Evolutionary conservation across 1,284 basidiomycete genomes (phyloP), one percentile per base, ranked within the genome.

Genomic region (Meripilus lineatus): DNA sequence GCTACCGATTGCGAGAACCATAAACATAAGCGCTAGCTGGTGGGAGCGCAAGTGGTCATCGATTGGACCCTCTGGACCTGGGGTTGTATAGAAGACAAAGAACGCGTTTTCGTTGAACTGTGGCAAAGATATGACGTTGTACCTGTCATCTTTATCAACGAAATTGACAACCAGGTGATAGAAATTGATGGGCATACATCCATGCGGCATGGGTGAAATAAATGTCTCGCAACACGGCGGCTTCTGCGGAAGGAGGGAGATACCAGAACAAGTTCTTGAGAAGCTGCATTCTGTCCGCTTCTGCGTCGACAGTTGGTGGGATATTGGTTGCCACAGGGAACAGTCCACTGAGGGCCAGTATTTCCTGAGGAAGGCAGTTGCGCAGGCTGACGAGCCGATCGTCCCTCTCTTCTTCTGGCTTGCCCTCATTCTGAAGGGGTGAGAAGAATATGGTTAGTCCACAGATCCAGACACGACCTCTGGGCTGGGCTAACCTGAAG

Each of bases 161-260:
- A n/a, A n/a, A n/a, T n/a, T n/a, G n/a, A n/a, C n/a, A n/a, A n/a
- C n/a, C n/a, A n/a, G n/a, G n/a, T n/a, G n/a, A n/a, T n/a, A n/a
- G n/a, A n/a, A n/a, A n/a, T n/a, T n/a, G n/a, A n/a, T n/a, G n/a
- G 14, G 50, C 69, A 51, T 57, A 86, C 85, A 89, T 86, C 85
- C 84, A 88, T 34, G 83, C 80, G 33, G 81, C 84, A 54, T 83
- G 73, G 32, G 72, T 72, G 62, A 73, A 89, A 58, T 84, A 89
- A 26, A 76, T 72, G 25, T 74, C 70, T 26, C 77, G 75, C 28
- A 89, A 66, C 48, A 77, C 73, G 18, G 71, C 66, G 4, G 84
- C 82, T 49, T 71, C 75, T 28, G 77, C 70, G 1, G 71, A 59
- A 10, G 72, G 63, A 7, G 86, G 86, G 14, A 88, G 73, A 58